A percentile compares a stretch with the other conserved stretches of the same genome.
These are phyloP conservation scores for Phytophthora constricta DNA, from an alignment of 352 stramenopile genomes.

Conservation along the genomic window DNA sequence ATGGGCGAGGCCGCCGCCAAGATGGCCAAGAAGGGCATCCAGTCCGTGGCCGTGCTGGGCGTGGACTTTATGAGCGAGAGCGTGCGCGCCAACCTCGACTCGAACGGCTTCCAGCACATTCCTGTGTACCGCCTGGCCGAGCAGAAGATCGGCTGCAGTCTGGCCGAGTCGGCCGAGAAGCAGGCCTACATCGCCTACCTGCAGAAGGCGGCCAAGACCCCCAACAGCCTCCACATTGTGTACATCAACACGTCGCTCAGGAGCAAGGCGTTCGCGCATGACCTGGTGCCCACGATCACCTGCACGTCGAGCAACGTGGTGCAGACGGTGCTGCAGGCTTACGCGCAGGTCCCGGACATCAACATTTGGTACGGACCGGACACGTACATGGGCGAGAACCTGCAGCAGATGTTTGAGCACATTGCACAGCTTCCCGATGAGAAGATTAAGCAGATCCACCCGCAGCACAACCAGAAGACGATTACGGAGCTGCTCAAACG, in stretches of 20 bases:
- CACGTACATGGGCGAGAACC: conserved; percentile 98
- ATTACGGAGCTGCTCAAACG: conserved; percentile 84
- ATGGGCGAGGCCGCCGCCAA: conserved; percentile 97
- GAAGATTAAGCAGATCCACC: conserved; percentile 87
- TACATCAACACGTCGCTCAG: conserved; percentile 99
- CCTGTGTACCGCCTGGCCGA: conserved; percentile 95
- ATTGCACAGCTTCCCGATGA: conserved; percentile 80
- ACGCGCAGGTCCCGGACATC: conserved; percentile 91
- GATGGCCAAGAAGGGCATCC: conserved; percentile 92
- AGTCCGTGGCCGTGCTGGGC: conserved; percentile 94
- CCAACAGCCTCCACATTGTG: conserved; percentile 95
- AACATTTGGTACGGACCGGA: conserved; percentile 95
- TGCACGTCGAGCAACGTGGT: conserved; percentile 98
- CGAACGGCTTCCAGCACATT: conserved; percentile 91
- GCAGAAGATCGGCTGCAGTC: conserved; percentile 94
- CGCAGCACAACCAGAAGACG: conserved; percentile 80
- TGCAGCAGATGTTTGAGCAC: conserved; percentile 94
- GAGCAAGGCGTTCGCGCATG: conserved; percentile 95
- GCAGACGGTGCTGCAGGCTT: conserved; percentile 95
- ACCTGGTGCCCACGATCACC: conserved; percentile 96
- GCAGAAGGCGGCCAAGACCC: conserved; percentile 84
- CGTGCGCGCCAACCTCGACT: conserved; percentile 93
- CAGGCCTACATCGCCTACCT: conserved; percentile 95
- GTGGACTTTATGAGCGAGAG: conserved; percentile 99
- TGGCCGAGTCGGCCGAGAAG: conserved; percentile 95